phyloP scores from a whole-genome alignment of 176 grass and related monocot species.

The Hordeum vulgare region MorexV3_pseudomolecules_assembly NC_058523.1:489144023-489144522 shows the following conservation, averaged over 20 bases:
- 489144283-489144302: background rate
- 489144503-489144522: no score
- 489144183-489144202: background rate
- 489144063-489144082: background rate
- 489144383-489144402: no score
- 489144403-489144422: no score
- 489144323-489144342: no score
- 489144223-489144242: constrained; percentile 13
- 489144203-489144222: background rate
- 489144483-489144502: background rate
- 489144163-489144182: background rate
- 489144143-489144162: no score
- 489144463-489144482: background rate
- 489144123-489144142: background rate
- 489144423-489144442: no score
- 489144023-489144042: background rate
- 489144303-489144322: no score
- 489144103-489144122: background rate
- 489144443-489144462: background rate
- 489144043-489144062: background rate
- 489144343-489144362: background rate
- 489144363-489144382: no score
- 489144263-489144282: background rate
- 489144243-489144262: background rate
- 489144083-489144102: background rate